Evolutionary conservation across 805 yeast species (phyloP).

Genomic region (Nakazawaea molendinolei): DNA sequence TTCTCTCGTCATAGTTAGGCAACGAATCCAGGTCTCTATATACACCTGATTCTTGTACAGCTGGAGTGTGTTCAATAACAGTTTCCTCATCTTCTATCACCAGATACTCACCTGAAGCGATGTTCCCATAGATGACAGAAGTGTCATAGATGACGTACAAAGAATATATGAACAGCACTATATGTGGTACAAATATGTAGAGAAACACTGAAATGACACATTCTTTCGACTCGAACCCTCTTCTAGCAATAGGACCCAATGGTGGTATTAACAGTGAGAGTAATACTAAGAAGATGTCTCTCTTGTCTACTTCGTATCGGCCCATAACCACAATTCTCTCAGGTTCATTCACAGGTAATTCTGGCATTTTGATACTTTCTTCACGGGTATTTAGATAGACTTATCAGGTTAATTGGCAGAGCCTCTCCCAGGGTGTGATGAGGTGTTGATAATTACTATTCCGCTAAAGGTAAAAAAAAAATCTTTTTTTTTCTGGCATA

Average conservation of each 20-base stretch:
- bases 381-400: neutral
- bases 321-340: conserved; percentile 6
- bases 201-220: conserved; percentile 35
- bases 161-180: conserved; percentile 46
- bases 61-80: conserved; percentile 6
- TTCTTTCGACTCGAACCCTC: conserved; percentile 55
- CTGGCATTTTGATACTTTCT: neutral
- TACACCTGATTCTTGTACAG: neutral
- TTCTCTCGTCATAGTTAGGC: conserved; percentile 3
- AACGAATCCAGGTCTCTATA: neutral
- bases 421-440: too few relatives aligned
- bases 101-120: too few relatives aligned
- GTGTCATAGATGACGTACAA: conserved; percentile 36
- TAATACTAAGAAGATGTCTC: conserved; percentile 53
- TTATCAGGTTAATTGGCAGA: too few relatives aligned
- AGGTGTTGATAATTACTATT: too few relatives aligned
- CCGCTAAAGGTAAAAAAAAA: too few relatives aligned
- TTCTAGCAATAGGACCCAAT: conserved; percentile 59
- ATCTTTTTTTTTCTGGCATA: too few relatives aligned
- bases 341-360: neutral
- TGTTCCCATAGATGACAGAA: conserved; percentile 17
- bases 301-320: conserved; percentile 17
- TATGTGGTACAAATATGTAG: conserved; percentile 40
- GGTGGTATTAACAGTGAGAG: conserved; percentile 69
- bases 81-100: too few relatives aligned